phyloP scores from a whole-genome alignment of 495 filamentous ascomycete genomes.

The Xylaria scruposa region DNA sequence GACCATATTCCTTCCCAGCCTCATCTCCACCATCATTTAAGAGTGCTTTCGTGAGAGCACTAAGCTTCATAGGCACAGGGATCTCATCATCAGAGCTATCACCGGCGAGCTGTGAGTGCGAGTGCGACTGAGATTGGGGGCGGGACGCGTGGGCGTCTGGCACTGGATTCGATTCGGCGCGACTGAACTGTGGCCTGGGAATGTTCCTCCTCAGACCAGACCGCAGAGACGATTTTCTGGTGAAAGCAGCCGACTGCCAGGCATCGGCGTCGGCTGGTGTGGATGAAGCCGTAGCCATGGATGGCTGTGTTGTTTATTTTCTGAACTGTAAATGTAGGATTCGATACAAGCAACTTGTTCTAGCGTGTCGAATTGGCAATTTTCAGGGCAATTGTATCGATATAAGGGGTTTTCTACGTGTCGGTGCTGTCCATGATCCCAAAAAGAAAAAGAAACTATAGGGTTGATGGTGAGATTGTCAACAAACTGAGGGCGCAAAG shows the following conservation, averaged over 20 bases:
- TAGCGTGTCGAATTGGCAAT: constrained; percentile 39
- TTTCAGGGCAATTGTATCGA: constrained; percentile 30
- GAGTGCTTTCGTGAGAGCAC: constrained; percentile 77
- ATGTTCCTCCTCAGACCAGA: constrained; percentile 49
- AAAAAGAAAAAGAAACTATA: constrained; percentile 26
- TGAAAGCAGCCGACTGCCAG: constrained; percentile 42
- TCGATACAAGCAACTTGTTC: constrained; percentile 18
- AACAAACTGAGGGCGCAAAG: constrained; percentile 36
- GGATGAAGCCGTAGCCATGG: constrained; percentile 47
- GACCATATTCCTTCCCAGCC: constrained; percentile 62
- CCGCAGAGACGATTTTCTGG: constrained; percentile 50
- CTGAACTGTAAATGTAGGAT: constrained; percentile 25
- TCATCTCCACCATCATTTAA: constrained; percentile 67
- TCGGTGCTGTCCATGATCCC: constrained; percentile 38
- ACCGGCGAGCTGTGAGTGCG: constrained; percentile 31
- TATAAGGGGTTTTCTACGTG: constrained; percentile 45
- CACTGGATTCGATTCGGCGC: constrained; percentile 48
- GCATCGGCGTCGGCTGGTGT: constrained; percentile 43
- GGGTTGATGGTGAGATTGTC: constrained; percentile 5
- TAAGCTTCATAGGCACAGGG: constrained; percentile 76
- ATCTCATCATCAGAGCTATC: constrained; percentile 82
- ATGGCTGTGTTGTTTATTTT: constrained; percentile 23
- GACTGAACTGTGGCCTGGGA: constrained; percentile 42
- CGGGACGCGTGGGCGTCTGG: constrained; percentile 33
- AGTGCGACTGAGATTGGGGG: constrained; percentile 31